These are phyloP conservation scores for Elaeis guineensis DNA, from an alignment of 176 grass and related monocot genomes.

Conservation along the genomic window DNA sequence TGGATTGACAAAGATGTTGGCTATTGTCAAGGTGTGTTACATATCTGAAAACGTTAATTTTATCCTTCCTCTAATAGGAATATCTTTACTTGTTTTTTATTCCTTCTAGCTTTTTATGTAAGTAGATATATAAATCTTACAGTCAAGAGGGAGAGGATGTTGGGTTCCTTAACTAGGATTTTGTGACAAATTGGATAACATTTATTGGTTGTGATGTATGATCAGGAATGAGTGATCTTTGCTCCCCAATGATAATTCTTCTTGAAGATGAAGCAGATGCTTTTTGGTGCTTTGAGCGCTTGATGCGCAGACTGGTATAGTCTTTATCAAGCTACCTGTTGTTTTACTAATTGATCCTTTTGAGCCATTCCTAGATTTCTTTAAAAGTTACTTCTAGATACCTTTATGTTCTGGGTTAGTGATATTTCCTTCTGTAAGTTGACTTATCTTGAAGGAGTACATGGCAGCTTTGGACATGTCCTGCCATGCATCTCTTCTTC, in stretches of 20 bases:
- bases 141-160: too few species aligned
- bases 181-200: background rate
- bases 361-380: constrained; percentile 3
- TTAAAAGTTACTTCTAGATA: too few species aligned
- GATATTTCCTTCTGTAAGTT: too few species aligned
- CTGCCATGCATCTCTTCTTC: too few species aligned
- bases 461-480: too few species aligned
- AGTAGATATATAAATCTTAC: too few species aligned
- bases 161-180: too few species aligned
- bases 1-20: constrained; percentile 99
- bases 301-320: constrained; percentile 97
- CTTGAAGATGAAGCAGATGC: constrained; percentile 93
- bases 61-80: constrained; percentile 1
- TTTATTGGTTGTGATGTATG: constrained; percentile 19
- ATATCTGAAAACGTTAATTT: constrained; percentile 11
- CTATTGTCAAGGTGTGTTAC: constrained; percentile 83
- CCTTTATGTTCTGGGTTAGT: too few species aligned
- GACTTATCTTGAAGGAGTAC: too few species aligned
- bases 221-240: constrained; percentile 99
- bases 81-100: background rate
- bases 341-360: constrained; percentile 11
- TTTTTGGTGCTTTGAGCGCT: constrained; percentile 96
- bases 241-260: constrained; percentile 93
- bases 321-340: constrained; percentile 1
- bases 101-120: background rate